Evolutionary conservation across 768 basidiomycete genomes (phyloP).

Genomic region (Collybiopsis luxurians): DNA sequence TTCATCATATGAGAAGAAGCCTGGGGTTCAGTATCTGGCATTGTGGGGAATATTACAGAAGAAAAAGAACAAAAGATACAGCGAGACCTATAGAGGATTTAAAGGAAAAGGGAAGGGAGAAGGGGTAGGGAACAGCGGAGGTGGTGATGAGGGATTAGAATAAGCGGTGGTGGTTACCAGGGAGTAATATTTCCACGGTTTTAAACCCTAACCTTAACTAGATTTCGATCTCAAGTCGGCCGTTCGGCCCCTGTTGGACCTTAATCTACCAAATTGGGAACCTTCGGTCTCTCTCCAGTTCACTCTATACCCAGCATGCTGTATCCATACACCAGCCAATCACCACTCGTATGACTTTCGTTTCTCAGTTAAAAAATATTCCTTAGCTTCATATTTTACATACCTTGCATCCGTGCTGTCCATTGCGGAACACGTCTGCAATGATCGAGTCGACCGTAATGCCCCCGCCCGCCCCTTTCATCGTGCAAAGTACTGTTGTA

Average conservation of each 20-base stretch:
- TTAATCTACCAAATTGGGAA: neutral
- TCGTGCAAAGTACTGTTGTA: no score
- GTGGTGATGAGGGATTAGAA: conserved; percentile 29
- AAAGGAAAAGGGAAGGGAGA: conserved; percentile 15
- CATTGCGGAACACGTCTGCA: no score
- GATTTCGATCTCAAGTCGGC: neutral
- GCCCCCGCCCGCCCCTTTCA: no score
- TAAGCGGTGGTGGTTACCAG: conserved; percentile 16
- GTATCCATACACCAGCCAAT: no score
- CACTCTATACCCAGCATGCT: no score
- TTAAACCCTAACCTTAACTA: neutral
- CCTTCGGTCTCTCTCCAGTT: no score
- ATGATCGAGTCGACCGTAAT: no score
- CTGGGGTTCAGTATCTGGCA: conserved; percentile 45
- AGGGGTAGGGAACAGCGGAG: conserved; percentile 26
- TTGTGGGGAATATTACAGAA: conserved; percentile 22
- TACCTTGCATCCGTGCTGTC: no score
- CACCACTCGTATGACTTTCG: no score
- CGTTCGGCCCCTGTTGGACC: neutral
- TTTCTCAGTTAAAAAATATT: no score
- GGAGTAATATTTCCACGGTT: neutral
- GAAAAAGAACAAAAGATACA: conserved; percentile 20
- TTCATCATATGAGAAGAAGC: conserved; percentile 96
- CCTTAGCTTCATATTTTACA: no score
- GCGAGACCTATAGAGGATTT: conserved; percentile 8